Conservation (phyloP, 176 grass and related monocot genomes). For the Aechmea fasciata region DNA sequence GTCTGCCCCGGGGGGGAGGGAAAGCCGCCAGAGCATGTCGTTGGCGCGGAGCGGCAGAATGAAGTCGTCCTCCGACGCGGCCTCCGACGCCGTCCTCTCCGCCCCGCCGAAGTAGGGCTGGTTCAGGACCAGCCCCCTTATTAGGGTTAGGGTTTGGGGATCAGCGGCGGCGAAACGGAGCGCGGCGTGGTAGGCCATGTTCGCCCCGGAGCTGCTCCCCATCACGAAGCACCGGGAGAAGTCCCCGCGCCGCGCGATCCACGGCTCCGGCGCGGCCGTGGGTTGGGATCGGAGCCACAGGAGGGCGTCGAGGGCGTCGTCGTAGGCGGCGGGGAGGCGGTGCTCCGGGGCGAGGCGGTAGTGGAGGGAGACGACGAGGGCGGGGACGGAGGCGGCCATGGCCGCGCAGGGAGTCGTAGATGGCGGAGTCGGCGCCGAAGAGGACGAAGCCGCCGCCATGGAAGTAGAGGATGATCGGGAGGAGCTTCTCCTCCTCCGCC, state of each 20-base stretch:
- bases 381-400: constrained; percentile 36
- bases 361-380: constrained; percentile 48
- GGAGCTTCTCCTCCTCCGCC: background rate
- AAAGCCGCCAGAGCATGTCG: constrained; percentile 61
- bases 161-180: constrained; percentile 15
- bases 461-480: constrained; percentile 76
- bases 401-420: constrained; percentile 63
- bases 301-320: constrained; percentile 57
- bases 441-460: constrained; percentile 86
- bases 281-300: constrained; percentile 37
- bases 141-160: background rate
- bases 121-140: constrained; percentile 49
- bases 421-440: constrained; percentile 25
- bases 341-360: constrained; percentile 78
- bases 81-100: constrained; percentile 55
- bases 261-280: constrained; percentile 17
- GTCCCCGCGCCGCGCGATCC: constrained; percentile 41
- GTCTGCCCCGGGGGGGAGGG: constrained; percentile 43
- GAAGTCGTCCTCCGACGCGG: constrained; percentile 38
- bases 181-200: constrained; percentile 51
- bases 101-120: constrained; percentile 78
- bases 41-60: constrained; percentile 54
- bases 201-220: constrained; percentile 92
- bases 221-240: constrained; percentile 54
- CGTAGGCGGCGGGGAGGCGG: constrained; percentile 61